Evolutionary conservation across 2,329 filamentous ascomycete species (phyloP), one percentile per base, ranked within the genome.

Genomic region (Nigrograna mackinnonii): DNA sequence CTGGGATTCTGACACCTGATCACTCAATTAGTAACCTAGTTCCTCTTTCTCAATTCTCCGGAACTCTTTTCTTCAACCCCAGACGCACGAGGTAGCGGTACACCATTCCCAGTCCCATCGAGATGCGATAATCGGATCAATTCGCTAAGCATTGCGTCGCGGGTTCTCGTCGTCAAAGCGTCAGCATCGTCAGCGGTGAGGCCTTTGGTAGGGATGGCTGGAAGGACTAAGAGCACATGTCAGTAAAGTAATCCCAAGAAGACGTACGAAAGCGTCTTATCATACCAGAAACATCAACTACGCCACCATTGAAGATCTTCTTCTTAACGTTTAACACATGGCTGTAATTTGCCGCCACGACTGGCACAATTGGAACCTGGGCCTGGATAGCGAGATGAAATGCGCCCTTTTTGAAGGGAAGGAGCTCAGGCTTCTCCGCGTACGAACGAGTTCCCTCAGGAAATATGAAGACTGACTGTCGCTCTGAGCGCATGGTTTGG

Each of bases 381-480:
- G 92, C 92, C 76, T 97, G 89, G 16, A 99, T 83, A 34, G 94
- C 94, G 22, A 99, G 79, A 69, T 99, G 92, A 72, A 99, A 99
- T 35, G 92, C 94, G 46, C 94, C 94, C 77, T 99, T 99, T 75
- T 99, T 99, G 79, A 97, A 99, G n/a, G 91, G 89, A 41, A 97
- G 76, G 58, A 99, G 73, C 45, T 79, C 82, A 2, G 94, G 88
- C 41, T 91, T 85, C 57, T 86, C 83, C 43, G 87, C 80, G 73
- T 97, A 96, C 67, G 89, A 95, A 54, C 94, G 82, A 2, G 94
- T 99, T 37, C 94, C 94, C 74, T 99, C 94, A 45, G 88, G 87
- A 70, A 92, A 92, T 73, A 92, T 90, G 74, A 84, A 92, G 57
- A 92, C 88, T 69, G 80, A 88, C 75, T 79, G 76, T 42, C 67